A percentile compares a stretch with the other conserved stretches of the same genome.
Conservation (phyloP, 257 asterid species). For the Linderniella brevidens region DNA sequence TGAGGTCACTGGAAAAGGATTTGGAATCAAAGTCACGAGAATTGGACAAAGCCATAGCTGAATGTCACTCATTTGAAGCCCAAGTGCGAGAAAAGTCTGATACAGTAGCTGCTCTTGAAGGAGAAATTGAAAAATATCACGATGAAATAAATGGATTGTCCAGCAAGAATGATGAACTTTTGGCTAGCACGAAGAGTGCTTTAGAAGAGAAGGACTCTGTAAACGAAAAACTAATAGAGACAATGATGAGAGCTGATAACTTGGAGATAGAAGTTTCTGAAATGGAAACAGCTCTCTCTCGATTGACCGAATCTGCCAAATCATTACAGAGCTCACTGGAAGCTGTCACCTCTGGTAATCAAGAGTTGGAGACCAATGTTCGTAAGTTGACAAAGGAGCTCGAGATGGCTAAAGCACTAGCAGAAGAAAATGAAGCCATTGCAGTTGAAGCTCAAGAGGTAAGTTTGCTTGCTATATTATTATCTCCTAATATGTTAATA, state of each 20-base stretch:
- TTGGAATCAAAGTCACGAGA: slow-evolving; percentile 29
- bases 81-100: slow-evolving; percentile 39
- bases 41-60: slow-evolving; percentile 41
- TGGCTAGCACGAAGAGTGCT: slow-evolving; percentile 28
- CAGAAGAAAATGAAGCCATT: slow-evolving; percentile 54
- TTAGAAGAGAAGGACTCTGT: slow-evolving; percentile 25
- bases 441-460: slow-evolving; percentile 83
- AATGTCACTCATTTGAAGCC: slow-evolving; percentile 35
- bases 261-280: slow-evolving; percentile 51
- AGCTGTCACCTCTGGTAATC: slow-evolving; percentile 28
- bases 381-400: slow-evolving; percentile 35
- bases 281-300: slow-evolving; percentile 41
- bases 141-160: slow-evolving; percentile 31
- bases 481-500: background rate
- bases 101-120: slow-evolving; percentile 41
- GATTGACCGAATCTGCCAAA: slow-evolving; percentile 38
- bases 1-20: slow-evolving; percentile 33
- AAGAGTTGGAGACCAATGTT: slow-evolving; percentile 31
- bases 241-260: slow-evolving; percentile 27
- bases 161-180: slow-evolving; percentile 31
- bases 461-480: background rate
- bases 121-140: slow-evolving; percentile 24
- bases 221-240: slow-evolving; percentile 43
- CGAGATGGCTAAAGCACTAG: slow-evolving; percentile 42
- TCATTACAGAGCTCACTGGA: slow-evolving; percentile 45